Evolutionary conservation across 495 filamentous ascomycete species (phyloP), one percentile per base, ranked within the genome.

Genomic region (Sordaria brevicollis): DNA sequence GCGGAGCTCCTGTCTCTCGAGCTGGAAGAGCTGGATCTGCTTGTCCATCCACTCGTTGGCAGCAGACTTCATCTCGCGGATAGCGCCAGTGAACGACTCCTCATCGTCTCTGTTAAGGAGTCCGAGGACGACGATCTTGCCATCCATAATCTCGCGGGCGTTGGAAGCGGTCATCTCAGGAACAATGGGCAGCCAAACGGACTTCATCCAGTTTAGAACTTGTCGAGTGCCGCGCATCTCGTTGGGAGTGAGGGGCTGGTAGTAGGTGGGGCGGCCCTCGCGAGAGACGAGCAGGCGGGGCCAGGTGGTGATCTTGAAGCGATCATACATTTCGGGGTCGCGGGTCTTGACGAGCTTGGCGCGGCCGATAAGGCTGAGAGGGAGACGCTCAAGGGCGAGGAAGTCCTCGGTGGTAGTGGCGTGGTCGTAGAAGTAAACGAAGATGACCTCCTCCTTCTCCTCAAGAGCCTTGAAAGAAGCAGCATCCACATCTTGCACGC

Each of bases 11-110:
- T 97, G 91, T 35, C 93, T 84, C 81, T 99, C 96, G 21, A 94
- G 85, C 74, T 94, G 91, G 86, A 97, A 97, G 31, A 90, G 82
- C 71, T 94, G 88, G 36, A 89, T 88, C 77, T 97, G 91, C 82
- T 94, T 96, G 78, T 97, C 95, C 90, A 98, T 97, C 92, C 95
- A 99, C 75, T 98, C 95, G 68, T 92, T 83, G 11, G 95, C 95
- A 25, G 95, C 95, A 70, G 92, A 93, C 85, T 97, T 98, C 79
- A 99, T 89, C 81, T 99, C 95, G 17, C 91, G 88, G 80, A 91
- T 92, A 31, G 91, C 89, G 65, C 84, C 83, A 68, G 86, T 80
- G 81, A 95, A 98, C 33, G 94, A 90, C 65, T 93, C 91, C 37
- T 89, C 82, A 57, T 92, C 87, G 11, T 92, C 90, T 17, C 94